A percentile compares a stretch with the other conserved stretches of the same genome.
phyloP scores from a whole-genome alignment of 2,329 filamentous ascomycete species.

The Penicillium sp. region DNA sequence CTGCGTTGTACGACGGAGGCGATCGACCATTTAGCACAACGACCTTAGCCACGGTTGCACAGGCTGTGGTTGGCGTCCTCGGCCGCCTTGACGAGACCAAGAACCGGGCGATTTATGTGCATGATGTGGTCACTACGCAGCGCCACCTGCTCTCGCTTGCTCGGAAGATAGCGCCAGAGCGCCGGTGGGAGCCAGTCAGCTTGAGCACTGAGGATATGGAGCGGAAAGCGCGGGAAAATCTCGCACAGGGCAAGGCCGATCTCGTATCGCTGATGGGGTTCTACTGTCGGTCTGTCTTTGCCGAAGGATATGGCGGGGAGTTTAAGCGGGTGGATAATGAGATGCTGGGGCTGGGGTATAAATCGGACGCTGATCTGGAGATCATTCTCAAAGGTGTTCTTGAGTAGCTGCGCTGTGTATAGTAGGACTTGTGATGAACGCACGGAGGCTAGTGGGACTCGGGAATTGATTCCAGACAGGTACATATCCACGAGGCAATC shows the following conservation, averaged over 20 bases:
- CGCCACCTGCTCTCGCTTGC: slow-evolving; percentile 14
- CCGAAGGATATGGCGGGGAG: slow-evolving; percentile 9
- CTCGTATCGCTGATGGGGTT: neutral
- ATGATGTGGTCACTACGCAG: slow-evolving; percentile 17
- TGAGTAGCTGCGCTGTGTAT: neutral
- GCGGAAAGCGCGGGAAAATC: neutral
- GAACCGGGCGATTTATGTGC: slow-evolving; percentile 17
- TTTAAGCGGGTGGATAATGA: slow-evolving; percentile 11
- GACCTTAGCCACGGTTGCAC: slow-evolving; percentile 16
- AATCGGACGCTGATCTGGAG: slow-evolving; percentile 7
- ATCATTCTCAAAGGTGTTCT: slow-evolving; percentile 7
- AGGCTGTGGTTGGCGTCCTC: neutral
- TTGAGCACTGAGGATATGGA: slow-evolving; percentile 2
- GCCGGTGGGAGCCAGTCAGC: neutral
- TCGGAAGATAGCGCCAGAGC: neutral
- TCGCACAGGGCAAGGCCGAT: neutral
- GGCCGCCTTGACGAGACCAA: slow-evolving; percentile 6
- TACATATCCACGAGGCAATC: neutral
- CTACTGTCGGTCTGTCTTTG: slow-evolving; percentile 6
- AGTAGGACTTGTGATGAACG: neutral
- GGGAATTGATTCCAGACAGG: neutral
- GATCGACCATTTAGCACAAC: slow-evolving; percentile 19
- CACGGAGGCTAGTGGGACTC: neutral
- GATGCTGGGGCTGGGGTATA: slow-evolving; percentile 3
- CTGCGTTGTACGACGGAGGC: slow-evolving; percentile 15